Base-by-base conservation (phyloP, 805 yeast species). In the Peterozyma toletana region DNA sequence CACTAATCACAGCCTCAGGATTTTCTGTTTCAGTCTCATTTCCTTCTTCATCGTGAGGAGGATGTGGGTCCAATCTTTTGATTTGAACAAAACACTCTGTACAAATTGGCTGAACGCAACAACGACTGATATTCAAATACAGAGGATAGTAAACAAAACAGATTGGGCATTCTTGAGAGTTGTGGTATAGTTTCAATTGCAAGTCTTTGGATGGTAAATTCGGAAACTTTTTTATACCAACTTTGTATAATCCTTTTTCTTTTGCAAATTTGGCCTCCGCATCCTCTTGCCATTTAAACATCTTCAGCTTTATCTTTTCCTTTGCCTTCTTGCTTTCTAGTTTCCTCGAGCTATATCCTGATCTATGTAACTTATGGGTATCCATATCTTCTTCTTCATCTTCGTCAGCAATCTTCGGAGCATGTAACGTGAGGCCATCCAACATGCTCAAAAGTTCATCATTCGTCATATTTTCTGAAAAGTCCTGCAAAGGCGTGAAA, bases 1-100 rank as follows among this genome's bases (percentile, higher is more conserved):
- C 97, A 11, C 95, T 83, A 1, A 85, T 80, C 44, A 91, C 72
- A 33, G 78, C 70, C 42, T 82, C 81, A 9, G 86, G 83, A 55
- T 66, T 70, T 52, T 62, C 61, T 15, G 48, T 38, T 21, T 43
- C 43, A 11, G 43, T 45, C 2, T 57, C 56, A 27, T 56, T 48
- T n/a, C 56, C 55, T 17, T 63, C 62, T 40, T 73, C 78, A 50
- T 83, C 91, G 57, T 88, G 95, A 1, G 96, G 96, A 31, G 89
- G 87, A 63, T 91, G 98, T 0, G 99, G 98, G 10, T 87, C 95
- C 31, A 80, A 66, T 42, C 99, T 74, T 60, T 86, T 88, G 59
- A 91, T 89, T 62, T 91, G 97, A 10, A 91, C 97, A 73, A 91
- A 93, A 59, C 99, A 91, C 63, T 91, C 98, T 2, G 96, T 76